These are phyloP conservation scores for Annulohypoxylon bovei DNA, from an alignment of 495 filamentous ascomycete species.

Conservation along the genomic window DNA sequence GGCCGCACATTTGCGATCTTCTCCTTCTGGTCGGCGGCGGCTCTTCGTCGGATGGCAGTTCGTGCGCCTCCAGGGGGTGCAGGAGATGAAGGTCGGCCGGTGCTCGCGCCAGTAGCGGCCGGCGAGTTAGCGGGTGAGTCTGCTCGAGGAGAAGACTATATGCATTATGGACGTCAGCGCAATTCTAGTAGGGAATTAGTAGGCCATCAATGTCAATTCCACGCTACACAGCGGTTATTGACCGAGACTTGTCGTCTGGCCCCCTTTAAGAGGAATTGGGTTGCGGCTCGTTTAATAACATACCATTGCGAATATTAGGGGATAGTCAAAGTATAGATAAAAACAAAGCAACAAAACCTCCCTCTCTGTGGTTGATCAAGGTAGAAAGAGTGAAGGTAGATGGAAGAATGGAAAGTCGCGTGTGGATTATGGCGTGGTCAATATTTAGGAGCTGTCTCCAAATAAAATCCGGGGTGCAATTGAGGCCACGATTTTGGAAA, in stretches of 20 bases:
- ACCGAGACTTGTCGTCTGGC: neutral
- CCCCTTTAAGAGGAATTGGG: conserved; percentile 1
- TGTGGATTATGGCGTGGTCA: conserved; percentile 20
- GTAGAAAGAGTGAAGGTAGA: conserved; percentile 25
- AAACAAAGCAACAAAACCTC: neutral
- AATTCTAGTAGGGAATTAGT: neutral
- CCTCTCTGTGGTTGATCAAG: conserved; percentile 3
- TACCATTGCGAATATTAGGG: conserved; percentile 33
- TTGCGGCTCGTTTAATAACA: conserved; percentile 1
- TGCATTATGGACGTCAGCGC: conserved; percentile 20
- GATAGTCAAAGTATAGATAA: conserved; percentile 1
- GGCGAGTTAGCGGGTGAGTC: conserved; percentile 65
- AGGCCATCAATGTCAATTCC: neutral
- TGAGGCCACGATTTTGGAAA: conserved; percentile 52
- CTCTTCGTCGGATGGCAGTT: conserved; percentile 91
- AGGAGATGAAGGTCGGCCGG: conserved; percentile 83
- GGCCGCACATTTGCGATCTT: conserved; percentile 91
- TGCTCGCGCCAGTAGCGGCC: conserved; percentile 68
- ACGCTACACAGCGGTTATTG: neutral
- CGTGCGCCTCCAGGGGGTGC: conserved; percentile 93
- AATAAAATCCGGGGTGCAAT: conserved; percentile 44
- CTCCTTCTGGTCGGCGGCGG: conserved; percentile 94
- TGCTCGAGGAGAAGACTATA: conserved; percentile 79
- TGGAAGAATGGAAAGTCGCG: conserved; percentile 33
- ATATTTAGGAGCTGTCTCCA: conserved; percentile 20